Percentiles rank a stretch among this genome's conserved stretches.
Evolutionary conservation across 192 early-diverging fungal genomes (phyloP).

Genomic region (Phlyctochytrium planicorne): DNA sequence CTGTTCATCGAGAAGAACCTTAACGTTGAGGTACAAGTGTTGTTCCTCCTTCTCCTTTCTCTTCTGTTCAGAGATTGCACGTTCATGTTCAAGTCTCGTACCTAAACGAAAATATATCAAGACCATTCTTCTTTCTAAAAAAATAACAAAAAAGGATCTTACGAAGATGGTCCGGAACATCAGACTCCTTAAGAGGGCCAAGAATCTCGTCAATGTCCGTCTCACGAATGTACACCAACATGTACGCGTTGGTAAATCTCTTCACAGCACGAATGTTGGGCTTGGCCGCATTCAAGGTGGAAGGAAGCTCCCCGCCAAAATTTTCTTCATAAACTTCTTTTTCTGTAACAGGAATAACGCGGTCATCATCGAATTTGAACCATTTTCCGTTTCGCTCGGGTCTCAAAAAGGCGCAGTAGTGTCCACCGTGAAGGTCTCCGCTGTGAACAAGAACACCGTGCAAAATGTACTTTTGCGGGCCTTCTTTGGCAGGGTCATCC

Average conservation of each 20-base stretch:
- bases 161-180: slow-evolving; percentile 82
- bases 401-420: slow-evolving; percentile 90
- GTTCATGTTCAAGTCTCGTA: slow-evolving; percentile 58
- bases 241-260: slow-evolving; percentile 96
- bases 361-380: slow-evolving; percentile 96
- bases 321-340: slow-evolving; percentile 92
- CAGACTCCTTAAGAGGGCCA: slow-evolving; percentile 57
- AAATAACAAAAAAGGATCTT: slow-evolving; percentile 24
- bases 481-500: slow-evolving; percentile 29
- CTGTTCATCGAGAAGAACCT: slow-evolving; percentile 65
- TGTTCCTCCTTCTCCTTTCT: slow-evolving; percentile 69
- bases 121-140: slow-evolving; percentile 13
- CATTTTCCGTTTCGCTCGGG: slow-evolving; percentile 78
- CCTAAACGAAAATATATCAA: slow-evolving; percentile 8
- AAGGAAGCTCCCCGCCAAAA: slow-evolving; percentile 74
- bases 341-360: slow-evolving; percentile 74
- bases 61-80: slow-evolving; percentile 52
- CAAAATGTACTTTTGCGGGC: slow-evolving; percentile 71
- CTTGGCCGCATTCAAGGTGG: slow-evolving; percentile 23
- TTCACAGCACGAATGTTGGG: slow-evolving; percentile 43
- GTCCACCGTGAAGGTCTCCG: slow-evolving; percentile 88
- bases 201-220: slow-evolving; percentile 69
- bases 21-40: slow-evolving; percentile 64
- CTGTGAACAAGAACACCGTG: slow-evolving; percentile 96
- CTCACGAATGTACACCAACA: slow-evolving; percentile 96